Base-by-base conservation (phyloP, 225 moss, liverwort and hornwort species). In the Bryum argenteum region DNA sequence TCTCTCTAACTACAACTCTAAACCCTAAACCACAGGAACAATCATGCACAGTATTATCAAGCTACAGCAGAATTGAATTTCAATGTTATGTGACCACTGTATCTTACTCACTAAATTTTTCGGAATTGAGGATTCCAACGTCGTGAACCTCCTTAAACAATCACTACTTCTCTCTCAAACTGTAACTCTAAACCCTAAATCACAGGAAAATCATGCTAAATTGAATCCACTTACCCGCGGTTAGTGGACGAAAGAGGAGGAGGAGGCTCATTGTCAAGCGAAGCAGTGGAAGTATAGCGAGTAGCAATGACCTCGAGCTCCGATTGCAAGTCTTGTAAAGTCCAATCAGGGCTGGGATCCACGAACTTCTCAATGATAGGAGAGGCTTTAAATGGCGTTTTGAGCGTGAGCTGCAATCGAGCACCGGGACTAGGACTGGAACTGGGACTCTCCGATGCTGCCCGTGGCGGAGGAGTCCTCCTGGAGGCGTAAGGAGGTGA, bases 341-440 rank as follows among this genome's bases (percentile, higher is more conserved):
- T 88, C 85, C 91, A 93, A 69, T 96, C 91, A 1, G 89, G 91
- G 64, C 82, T 86, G 3, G 93, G 91, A 84, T 93, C 91, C 77
- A 90, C 69, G 45, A 75, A 86, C 71, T 56, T 77, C 42, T 84
- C 84, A 71, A 81, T 28, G 17, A 63, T 77, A 5, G 88, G 88
- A 48, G 80, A 52, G 12, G 54, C 51, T 39, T 81, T 78, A 42
- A 67, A 72, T 6, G 78, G 80, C 19, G 70, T 83, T 63, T 71
- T 87, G 40, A 87, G 38, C 21, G 70, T 78, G 6, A 87, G 80
- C 45, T 71, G 66, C 12, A 87, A 69, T 15, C 80, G 77, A 37
- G 61, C 80, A n/a, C 71, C 71, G 17, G 74, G 65, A 50, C 79
- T 71, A 15, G 64, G 42, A 19, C 50, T 40, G 22, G 59, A 60